Conservation (phyloP, 305 asterid genomes). For the Lippia alba region DNA sequence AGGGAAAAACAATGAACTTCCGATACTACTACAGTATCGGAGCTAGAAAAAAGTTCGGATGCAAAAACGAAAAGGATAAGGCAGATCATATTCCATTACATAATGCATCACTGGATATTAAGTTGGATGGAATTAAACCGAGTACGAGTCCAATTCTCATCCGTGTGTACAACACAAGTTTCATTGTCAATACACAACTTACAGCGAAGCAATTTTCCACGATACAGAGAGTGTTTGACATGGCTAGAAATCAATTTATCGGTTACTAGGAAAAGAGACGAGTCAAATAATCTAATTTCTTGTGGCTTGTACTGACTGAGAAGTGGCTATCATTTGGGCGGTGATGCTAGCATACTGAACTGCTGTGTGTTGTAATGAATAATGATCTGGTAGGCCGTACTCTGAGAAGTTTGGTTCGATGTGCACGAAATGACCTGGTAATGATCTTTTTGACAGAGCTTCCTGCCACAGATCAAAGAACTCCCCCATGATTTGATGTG, state of each 20-base stretch:
- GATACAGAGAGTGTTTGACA: neutral
- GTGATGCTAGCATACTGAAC: conserved; percentile 86
- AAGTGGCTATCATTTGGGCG: conserved; percentile 87
- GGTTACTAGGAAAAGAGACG: neutral
- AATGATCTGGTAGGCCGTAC: conserved; percentile 77
- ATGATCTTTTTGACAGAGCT: conserved; percentile 77
- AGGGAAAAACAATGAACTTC: too few species aligned
- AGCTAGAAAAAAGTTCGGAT: too few species aligned
- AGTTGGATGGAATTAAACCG: too few species aligned
- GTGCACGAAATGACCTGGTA: conserved; percentile 93
- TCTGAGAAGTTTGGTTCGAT: conserved; percentile 80
- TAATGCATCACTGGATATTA: too few species aligned
- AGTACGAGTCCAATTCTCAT: neutral
- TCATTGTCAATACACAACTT: neutral
- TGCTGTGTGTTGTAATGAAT: conserved; percentile 80
- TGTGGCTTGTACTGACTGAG: conserved; percentile 63
- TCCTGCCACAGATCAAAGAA: conserved; percentile 91
- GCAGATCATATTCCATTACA: too few species aligned
- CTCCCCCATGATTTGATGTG: conserved; percentile 83
- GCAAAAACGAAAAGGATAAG: too few species aligned
- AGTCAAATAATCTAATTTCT: conserved; percentile 52
- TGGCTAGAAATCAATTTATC: neutral
- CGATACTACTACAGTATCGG: too few species aligned
- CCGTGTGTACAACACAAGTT: neutral
- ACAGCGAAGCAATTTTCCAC: neutral